Base-by-base conservation (phyloP, 1,284 basidiomycete genomes). In the Pyrrhoderma noxium region DNA sequence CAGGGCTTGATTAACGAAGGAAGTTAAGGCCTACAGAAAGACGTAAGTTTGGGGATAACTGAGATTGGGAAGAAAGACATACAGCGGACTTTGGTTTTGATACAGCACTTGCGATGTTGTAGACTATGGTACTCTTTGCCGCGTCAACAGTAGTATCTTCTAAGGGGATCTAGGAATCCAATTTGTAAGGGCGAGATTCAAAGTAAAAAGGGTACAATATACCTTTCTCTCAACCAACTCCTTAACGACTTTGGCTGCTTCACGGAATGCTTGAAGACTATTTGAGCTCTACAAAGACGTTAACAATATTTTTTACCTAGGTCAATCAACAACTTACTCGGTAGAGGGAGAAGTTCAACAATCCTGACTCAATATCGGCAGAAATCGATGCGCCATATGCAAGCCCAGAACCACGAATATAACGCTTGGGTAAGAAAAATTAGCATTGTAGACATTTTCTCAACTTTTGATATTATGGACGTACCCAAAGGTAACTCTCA, bases 401-500 rank as follows among this genome's bases (percentile, higher is more conserved):
- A 41, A 97, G 70, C 13, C 94, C 94, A 48, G 89, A 85, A 2
- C 94, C 94, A 52, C 93, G 84, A 57, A 97, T 92, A 54, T 85
- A 86, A 13, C 81, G 76, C 85, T 85, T 67, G 65, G 49, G 47
- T 36, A 22, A 44, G 21, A 21, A 25, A 37, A 49, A 60, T 31
- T 23, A 58, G 35, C 37, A 43, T n/a, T 38, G 40, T 25, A 8
- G 22, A 9, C 18, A 18, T 27, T 13, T 23, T 9, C 22, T n/a
- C n/a, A n/a, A 8, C 8, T 47, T 36, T n/a, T 48, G 37, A 27
- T 45, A 36, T 36, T 34, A 22, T 40, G 14, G 34, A 56, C 69
- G 56, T 69, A 88, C 87, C 95, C 96, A 99, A 52, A 99, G 79
- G 66, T 87, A 97, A 58, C 89, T 89, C 70, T 99, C 96, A 46